Base-by-base conservation (phyloP, 1,284 basidiomycete species). In the Phaffia rhodozyma region DNA sequence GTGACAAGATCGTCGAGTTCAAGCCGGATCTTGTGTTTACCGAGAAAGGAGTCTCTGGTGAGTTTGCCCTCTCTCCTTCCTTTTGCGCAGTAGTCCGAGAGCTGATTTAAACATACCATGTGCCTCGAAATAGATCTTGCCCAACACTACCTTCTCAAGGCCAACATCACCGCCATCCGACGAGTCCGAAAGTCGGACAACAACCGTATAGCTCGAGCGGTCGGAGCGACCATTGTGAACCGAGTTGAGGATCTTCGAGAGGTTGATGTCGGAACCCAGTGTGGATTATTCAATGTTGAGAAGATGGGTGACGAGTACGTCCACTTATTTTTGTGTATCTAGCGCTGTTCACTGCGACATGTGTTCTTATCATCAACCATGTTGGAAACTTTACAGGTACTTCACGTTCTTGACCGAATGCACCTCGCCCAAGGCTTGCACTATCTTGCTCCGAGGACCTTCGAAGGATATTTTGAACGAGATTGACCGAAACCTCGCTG, bases 401-500 rank as follows among this genome's bases (percentile, higher is more conserved):
- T 98, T 97, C 75, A 89, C 93, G 52, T 97, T 97, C 84, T 81
- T 97, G 63, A 91, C 89, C 48, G 84, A 91, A 74, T 98, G 96
- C 80, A 79, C 80, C 55, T 81, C 83, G n/a, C 94, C 94, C 34
- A 97, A 97, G 78, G 94, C 96, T 2, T 98, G 94, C 81, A 97
- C 94, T 11, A 93, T 98, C 76, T 83, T 98, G 60, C 86, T 98
- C n/a, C 91, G 94, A 52, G 94, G 94, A 1, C 94, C 94, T 0
- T 94, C 90, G 7, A 98, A 98, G 77, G 94, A 98, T 73, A 92
- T 98, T 71, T 80, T 98, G 53, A 96, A 97, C 77, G 94, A 98
- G 78, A 90, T 97, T 70, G 94, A 98, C 77, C 84, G 93, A 56
- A 98, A 98, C 77, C 82, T 98, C 34, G 91, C 92, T 0, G 96